Percentiles rank a stretch among this genome's conserved stretches.
Conservation (phyloP, 2,329 filamentous ascomycete species). For the Aspergillus alliaceus region DNA sequence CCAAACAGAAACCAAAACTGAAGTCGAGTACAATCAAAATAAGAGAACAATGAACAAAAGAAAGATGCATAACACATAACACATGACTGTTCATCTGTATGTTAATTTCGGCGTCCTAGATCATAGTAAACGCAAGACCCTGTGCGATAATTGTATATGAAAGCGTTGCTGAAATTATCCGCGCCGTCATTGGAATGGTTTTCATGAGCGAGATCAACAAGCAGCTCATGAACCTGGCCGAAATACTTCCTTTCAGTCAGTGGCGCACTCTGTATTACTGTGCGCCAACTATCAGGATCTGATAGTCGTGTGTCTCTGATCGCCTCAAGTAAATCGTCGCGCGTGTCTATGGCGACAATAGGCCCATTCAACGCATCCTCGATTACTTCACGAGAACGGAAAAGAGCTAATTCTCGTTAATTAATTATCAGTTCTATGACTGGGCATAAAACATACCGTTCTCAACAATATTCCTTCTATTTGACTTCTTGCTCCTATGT, state of each 20-base stretch:
- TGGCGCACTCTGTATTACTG: slow-evolving; percentile 73
- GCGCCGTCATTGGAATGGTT: slow-evolving; percentile 45
- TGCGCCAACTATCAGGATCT: slow-evolving; percentile 81
- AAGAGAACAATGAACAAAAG: slow-evolving; percentile 8
- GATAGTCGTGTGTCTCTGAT: slow-evolving; percentile 73
- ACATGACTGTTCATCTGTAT: slow-evolving; percentile 13
- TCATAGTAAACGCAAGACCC: slow-evolving; percentile 85
- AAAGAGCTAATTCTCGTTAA: slow-evolving; percentile 44
- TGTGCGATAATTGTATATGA: slow-evolving; percentile 89
- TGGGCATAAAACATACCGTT: slow-evolving; percentile 61
- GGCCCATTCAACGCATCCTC: slow-evolving; percentile 73
- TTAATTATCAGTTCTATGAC: neutral
- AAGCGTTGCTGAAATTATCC: slow-evolving; percentile 66
- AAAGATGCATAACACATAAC: slow-evolving; percentile 14
- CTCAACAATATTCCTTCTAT: slow-evolving; percentile 81
- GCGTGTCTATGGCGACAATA: slow-evolving; percentile 83
- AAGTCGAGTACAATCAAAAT: slow-evolving; percentile 13
- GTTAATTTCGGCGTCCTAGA: slow-evolving; percentile 46
- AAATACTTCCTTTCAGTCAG: slow-evolving; percentile 79
- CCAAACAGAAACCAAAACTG: slow-evolving; percentile 9
- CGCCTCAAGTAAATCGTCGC: slow-evolving; percentile 76
- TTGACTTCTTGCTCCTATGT: slow-evolving; percentile 87
- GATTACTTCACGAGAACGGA: slow-evolving; percentile 61
- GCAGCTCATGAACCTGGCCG: slow-evolving; percentile 75
- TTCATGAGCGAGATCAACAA: slow-evolving; percentile 62